A percentile compares a stretch with the other conserved stretches of the same genome.
Evolutionary conservation across 371 early-diverging fungal genomes (phyloP).

Genomic region (Mucor mucedo): DNA sequence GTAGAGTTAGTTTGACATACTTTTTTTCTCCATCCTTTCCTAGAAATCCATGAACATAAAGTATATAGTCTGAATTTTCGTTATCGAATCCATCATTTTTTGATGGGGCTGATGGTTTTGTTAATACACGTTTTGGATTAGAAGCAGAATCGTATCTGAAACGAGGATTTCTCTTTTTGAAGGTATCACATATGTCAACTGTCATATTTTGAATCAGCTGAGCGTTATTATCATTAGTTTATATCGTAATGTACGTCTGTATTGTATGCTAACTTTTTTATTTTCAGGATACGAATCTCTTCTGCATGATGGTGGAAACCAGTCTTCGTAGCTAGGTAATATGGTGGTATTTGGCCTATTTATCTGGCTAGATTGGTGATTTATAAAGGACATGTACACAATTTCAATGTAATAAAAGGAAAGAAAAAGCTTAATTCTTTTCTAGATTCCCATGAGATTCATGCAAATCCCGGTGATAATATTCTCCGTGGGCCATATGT

Average conservation of each 20-base stretch:
- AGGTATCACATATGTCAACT: conserved; percentile 67
- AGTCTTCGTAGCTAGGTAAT: conserved; percentile 1
- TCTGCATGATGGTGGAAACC: not conserved
- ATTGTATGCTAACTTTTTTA: not conserved
- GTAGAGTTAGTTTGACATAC: not conserved
- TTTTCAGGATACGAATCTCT: not conserved
- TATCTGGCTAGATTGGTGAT: not conserved
- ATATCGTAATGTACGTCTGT: not conserved
- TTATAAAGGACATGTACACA: not conserved
- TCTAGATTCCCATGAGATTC: not conserved
- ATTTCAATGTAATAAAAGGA: not conserved
- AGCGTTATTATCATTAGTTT: not conserved
- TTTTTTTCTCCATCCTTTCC: conserved; percentile 10
- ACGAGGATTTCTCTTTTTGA: conserved; percentile 72
- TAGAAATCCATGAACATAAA: conserved; percentile 89
- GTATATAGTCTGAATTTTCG: conserved; percentile 89
- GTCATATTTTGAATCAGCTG: conserved; percentile 49
- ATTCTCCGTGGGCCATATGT: no score
- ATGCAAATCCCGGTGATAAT: no score
- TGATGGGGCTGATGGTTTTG: conserved; percentile 84
- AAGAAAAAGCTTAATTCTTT: conserved; percentile 1
- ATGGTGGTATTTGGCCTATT: no score
- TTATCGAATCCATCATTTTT: conserved; percentile 94
- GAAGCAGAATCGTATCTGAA: conserved; percentile 74
- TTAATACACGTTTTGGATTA: conserved; percentile 92